Conservation (phyloP, 352 stramenopile species). For the Globisporangium splendens region DNA sequence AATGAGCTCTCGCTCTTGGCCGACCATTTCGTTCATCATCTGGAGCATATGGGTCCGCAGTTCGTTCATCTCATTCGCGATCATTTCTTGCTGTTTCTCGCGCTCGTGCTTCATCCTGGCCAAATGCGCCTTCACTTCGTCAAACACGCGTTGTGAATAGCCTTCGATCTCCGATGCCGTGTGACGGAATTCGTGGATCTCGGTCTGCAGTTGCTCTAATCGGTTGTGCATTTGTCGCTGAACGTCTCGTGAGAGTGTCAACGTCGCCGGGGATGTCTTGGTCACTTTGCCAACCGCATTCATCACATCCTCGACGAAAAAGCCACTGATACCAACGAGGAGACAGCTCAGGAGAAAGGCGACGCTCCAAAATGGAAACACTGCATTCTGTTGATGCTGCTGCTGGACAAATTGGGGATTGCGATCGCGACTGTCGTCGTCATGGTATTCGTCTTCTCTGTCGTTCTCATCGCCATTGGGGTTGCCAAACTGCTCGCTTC, state of each 20-base stretch:
- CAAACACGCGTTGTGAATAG: conserved; percentile 51
- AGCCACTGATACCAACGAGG: conserved; percentile 38
- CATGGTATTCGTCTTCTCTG: background rate
- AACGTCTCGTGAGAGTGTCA: conserved; percentile 28
- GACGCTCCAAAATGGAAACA: conserved; percentile 43
- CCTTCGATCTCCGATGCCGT: conserved; percentile 48
- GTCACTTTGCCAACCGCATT: conserved; percentile 25
- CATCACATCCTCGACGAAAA: conserved; percentile 57
- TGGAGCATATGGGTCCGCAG: conserved; percentile 44
- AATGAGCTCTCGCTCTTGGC: conserved; percentile 50
- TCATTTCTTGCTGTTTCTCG: conserved; percentile 52
- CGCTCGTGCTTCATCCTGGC: conserved; percentile 44
- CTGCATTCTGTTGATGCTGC: background rate
- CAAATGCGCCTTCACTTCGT: conserved; percentile 43
- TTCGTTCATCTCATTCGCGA: conserved; percentile 64
- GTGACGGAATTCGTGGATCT: conserved; percentile 43
- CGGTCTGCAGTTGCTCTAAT: conserved; percentile 44
- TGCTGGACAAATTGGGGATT: background rate
- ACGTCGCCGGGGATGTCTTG: conserved; percentile 14
- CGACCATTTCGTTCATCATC: conserved; percentile 50
- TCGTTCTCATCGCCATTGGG: background rate
- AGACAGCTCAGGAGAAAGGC: conserved; percentile 37
- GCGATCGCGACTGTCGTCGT: background rate
- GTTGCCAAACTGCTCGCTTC: background rate
- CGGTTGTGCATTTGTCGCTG: conserved; percentile 45